Evolutionary conservation across 2,329 filamentous ascomycete genomes (phyloP).

Genomic region (Apiospora phragmitis): DNA sequence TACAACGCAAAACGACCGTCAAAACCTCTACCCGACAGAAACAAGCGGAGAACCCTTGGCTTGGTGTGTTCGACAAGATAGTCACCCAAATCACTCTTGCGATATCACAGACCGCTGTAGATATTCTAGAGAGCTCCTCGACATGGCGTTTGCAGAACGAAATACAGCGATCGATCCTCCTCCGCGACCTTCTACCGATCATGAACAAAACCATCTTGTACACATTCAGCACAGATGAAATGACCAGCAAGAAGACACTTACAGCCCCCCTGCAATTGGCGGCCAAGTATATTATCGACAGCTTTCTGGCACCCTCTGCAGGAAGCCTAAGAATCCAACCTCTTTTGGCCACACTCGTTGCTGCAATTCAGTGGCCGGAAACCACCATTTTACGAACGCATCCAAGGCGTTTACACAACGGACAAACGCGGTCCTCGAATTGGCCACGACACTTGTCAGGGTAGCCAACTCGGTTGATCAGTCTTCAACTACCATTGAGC

Average conservation of each 20-base stretch:
- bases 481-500: slow-evolving; percentile 67
- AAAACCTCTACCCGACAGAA: slow-evolving; percentile 50
- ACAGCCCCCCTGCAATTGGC: slow-evolving; percentile 69
- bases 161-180: slow-evolving; percentile 68
- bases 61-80: slow-evolving; percentile 76
- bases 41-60: slow-evolving; percentile 55
- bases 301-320: slow-evolving; percentile 70
- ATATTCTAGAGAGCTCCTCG: slow-evolving; percentile 81
- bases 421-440: slow-evolving; percentile 61
- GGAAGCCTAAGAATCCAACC: slow-evolving; percentile 76
- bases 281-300: slow-evolving; percentile 73
- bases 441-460: slow-evolving; percentile 71
- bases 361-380: slow-evolving; percentile 58
- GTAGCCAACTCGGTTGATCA: slow-evolving; percentile 65
- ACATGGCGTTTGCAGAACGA: slow-evolving; percentile 80
- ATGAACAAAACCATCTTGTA: slow-evolving; percentile 72
- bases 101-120: slow-evolving; percentile 74
- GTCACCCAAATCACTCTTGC: slow-evolving; percentile 70
- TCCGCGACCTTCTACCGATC: slow-evolving; percentile 65
- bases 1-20: slow-evolving; percentile 61
- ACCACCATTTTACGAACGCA: slow-evolving; percentile 63
- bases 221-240: slow-evolving; percentile 73
- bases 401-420: slow-evolving; percentile 60
- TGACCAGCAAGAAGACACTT: slow-evolving; percentile 43
- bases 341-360: slow-evolving; percentile 68